These are phyloP conservation scores for Alternaria infectoria DNA, from an alignment of 2,329 filamentous ascomycete species.

Conservation along the genomic window DNA sequence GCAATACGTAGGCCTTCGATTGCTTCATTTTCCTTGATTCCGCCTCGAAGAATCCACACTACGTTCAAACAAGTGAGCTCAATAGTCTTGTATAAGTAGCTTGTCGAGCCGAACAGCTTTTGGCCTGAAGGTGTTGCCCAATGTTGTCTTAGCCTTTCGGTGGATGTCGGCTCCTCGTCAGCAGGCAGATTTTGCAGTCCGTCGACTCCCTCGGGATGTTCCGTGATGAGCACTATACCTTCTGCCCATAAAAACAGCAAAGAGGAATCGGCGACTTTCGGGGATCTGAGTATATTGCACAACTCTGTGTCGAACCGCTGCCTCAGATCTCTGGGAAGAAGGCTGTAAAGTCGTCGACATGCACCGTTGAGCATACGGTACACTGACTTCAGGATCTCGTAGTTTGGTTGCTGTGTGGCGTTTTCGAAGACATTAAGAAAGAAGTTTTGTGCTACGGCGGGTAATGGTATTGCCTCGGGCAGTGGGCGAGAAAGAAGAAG, in stretches of 20 bases:
- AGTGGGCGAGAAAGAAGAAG: constrained; percentile 42
- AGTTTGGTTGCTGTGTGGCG: constrained; percentile 29
- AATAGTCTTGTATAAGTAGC: constrained; percentile 36
- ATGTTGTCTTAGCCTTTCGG: constrained; percentile 13
- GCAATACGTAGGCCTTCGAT: constrained; percentile 43
- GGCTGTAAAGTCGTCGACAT: constrained; percentile 36
- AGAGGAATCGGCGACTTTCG: constrained; percentile 26
- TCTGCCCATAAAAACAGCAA: constrained; percentile 44
- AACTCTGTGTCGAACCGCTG: constrained; percentile 38
- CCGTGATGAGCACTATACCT: constrained; percentile 38
- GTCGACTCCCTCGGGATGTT: constrained; percentile 23
- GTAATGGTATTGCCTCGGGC: constrained; percentile 37
- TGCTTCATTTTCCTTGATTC: constrained; percentile 33
- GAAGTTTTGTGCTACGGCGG: constrained; percentile 42
- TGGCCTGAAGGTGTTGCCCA: constrained; percentile 41
- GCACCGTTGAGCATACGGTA: constrained; percentile 46
- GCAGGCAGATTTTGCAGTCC: background rate
- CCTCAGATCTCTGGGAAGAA: constrained; percentile 28
- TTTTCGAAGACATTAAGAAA: constrained; percentile 42
- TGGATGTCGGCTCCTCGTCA: constrained; percentile 8
- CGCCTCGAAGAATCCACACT: constrained; percentile 36
- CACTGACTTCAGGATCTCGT: constrained; percentile 33
- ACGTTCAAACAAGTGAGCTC: constrained; percentile 39
- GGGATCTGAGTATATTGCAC: constrained; percentile 34
- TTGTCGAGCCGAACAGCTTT: constrained; percentile 39